Percentiles rank a stretch among this genome's conserved stretches.
phyloP scores from a whole-genome alignment of 139 green algal genomes.

The Protoeuglena noctilucae region DNA sequence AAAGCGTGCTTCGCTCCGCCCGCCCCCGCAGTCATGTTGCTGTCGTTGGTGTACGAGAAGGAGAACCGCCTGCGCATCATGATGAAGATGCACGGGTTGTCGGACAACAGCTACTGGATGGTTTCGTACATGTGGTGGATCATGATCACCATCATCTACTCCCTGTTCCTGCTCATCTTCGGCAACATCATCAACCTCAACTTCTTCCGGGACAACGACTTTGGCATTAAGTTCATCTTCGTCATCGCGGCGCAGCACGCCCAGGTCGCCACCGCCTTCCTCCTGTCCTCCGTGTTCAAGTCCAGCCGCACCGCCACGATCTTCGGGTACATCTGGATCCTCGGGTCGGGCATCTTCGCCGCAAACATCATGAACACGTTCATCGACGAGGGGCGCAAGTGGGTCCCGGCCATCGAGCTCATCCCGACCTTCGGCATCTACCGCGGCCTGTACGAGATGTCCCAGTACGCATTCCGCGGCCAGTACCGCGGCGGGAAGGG shows the following conservation, averaged over 20 bases:
- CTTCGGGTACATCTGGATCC: constrained; percentile 61
- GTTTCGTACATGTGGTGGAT: constrained; percentile 42
- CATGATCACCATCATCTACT: constrained; percentile 15
- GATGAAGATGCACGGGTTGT: constrained; percentile 57
- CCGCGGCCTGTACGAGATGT: constrained; percentile 38
- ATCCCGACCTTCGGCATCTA: constrained; percentile 57
- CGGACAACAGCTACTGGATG: constrained; percentile 21
- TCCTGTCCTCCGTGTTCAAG: too few relatives aligned
- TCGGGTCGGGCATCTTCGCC: constrained; percentile 50
- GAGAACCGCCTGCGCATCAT: constrained; percentile 47
- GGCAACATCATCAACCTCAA: constrained; percentile 64
- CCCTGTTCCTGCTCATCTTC: constrained; percentile 38
- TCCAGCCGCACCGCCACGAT: constrained; percentile 40
- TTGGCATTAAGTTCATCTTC: constrained; percentile 57
- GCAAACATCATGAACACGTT: too few relatives aligned
- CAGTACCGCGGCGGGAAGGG: constrained; percentile 38
- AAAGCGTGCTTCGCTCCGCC: too few relatives aligned
- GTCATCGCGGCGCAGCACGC: constrained; percentile 81
- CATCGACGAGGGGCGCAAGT: too few relatives aligned
- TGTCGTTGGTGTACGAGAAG: constrained; percentile 29
- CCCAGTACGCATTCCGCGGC: constrained; percentile 54
- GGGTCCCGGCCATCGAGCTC: constrained; percentile 59
- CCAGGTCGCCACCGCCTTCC: constrained; percentile 52
- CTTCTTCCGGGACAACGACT: constrained; percentile 82
- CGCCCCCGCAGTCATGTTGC: background rate